A percentile compares a stretch with the other conserved stretches of the same genome.
phyloP scores from a whole-genome alignment of 768 basidiomycete species.

The Collybia mongolica region DNA sequence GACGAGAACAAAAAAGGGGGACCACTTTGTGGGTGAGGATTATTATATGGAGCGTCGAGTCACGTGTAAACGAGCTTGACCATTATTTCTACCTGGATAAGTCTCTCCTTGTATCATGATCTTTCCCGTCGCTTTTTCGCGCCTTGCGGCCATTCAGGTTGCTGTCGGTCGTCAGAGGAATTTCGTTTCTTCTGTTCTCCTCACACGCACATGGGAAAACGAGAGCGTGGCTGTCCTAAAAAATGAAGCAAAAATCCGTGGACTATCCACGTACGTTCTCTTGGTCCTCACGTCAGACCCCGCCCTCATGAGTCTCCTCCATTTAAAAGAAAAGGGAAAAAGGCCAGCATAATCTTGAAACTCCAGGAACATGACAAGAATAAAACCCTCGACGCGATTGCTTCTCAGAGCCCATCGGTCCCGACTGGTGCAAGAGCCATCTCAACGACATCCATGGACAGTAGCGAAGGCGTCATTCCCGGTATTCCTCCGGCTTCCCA shows the following conservation, averaged over 20 bases:
- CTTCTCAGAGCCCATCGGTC: slow-evolving; percentile 18
- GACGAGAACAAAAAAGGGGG: too few relatives aligned
- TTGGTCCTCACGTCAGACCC: slow-evolving; percentile 2
- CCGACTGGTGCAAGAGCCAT: slow-evolving; percentile 23
- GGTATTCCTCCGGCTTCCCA: slow-evolving; percentile 40
- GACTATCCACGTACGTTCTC: slow-evolving; percentile 51
- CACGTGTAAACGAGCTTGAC: too few relatives aligned
- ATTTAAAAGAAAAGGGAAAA: slow-evolving; percentile 53
- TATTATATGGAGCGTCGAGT: too few relatives aligned
- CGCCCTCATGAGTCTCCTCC: slow-evolving; percentile 1
- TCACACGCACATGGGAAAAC: slow-evolving; percentile 55
- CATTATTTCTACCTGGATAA: too few relatives aligned
- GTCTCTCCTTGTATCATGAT: slow-evolving; percentile 8
- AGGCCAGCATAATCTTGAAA: slow-evolving; percentile 52
- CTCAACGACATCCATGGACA: slow-evolving; percentile 19
- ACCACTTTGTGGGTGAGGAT: too few relatives aligned
- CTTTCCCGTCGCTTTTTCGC: slow-evolving; percentile 19
- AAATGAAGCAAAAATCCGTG: slow-evolving; percentile 53
- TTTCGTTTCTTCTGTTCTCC: slow-evolving; percentile 55
- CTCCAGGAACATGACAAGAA: slow-evolving; percentile 49
- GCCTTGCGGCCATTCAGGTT: slow-evolving; percentile 8
- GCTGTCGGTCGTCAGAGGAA: slow-evolving; percentile 18
- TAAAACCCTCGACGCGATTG: slow-evolving; percentile 16
- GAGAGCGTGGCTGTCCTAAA: slow-evolving; percentile 48
- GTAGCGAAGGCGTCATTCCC: slow-evolving; percentile 32